These are phyloP conservation scores for Echinosophora koreensis DNA, from an alignment of 306 rosid species.

Conservation along the genomic window DNA sequence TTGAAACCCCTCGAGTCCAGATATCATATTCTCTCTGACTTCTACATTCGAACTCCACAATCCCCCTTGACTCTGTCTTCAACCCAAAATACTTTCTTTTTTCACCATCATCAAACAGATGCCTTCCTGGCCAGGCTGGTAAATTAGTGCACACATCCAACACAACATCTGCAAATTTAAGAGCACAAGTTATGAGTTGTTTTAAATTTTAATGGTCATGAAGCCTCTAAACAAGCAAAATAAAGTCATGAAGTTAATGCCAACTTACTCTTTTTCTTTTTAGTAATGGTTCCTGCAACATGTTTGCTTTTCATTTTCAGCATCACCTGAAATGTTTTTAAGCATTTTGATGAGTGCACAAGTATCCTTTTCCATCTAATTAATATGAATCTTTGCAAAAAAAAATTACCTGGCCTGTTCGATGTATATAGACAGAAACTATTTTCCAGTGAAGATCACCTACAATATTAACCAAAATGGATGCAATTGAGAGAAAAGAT, in stretches of 20 bases:
- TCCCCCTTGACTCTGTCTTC: constrained; percentile 83
- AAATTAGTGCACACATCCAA: constrained; percentile 72
- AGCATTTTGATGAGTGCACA: constrained; percentile 33
- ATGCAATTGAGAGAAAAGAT: neutral
- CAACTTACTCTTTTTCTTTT: constrained; percentile 91
- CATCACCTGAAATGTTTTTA: constrained; percentile 71
- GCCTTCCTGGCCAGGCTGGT: constrained; percentile 97
- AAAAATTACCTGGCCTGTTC: constrained; percentile 73
- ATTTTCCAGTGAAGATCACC: constrained; percentile 99
- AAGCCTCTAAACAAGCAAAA: neutral
- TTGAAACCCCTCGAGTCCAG: constrained; percentile 89
- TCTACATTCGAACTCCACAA: constrained; percentile 95
- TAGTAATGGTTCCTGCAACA: constrained; percentile 91
- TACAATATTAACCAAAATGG: constrained; percentile 44
- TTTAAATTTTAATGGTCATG: neutral
- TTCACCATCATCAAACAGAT: constrained; percentile 77
- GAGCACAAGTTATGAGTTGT: neutral
- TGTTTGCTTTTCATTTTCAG: constrained; percentile 96
- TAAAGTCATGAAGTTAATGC: constrained; percentile 1
- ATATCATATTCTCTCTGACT: constrained; percentile 81
- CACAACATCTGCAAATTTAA: constrained; percentile 73
- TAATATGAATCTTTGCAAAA: neutral
- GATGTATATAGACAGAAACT: constrained; percentile 87
- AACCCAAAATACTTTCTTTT: constrained; percentile 86
- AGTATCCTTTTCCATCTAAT: neutral